A percentile compares a stretch with the other conserved stretches of the same genome.
phyloP scores from a whole-genome alignment of 1,284 basidiomycete species.

The Ceratobasidium sp. region DNA sequence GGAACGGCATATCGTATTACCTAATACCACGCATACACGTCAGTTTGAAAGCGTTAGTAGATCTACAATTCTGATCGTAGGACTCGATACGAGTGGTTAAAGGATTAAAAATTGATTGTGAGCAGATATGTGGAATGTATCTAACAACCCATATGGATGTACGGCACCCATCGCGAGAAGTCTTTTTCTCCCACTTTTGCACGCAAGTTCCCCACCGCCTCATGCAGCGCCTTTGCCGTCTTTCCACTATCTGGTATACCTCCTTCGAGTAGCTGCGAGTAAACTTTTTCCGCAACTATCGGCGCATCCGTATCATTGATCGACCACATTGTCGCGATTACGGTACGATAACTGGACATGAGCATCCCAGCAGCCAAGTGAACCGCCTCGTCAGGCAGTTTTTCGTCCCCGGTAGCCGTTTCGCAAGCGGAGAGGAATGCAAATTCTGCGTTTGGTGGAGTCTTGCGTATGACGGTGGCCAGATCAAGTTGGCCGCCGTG shows the following conservation, averaged over 20 bases:
- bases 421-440: not conserved
- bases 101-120: too few species aligned
- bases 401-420: too few species aligned
- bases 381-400: too few species aligned
- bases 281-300: constrained; percentile 12
- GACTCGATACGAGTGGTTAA: too few species aligned
- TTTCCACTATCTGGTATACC: not conserved
- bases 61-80: too few species aligned
- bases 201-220: not conserved
- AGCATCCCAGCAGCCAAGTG: too few species aligned
- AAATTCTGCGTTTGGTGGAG: constrained; percentile 4
- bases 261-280: constrained; percentile 1
- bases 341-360: not conserved
- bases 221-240: too few species aligned
- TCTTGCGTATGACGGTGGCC: not conserved
- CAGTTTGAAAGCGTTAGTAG: too few species aligned
- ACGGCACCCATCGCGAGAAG: not conserved
- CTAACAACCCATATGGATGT: too few species aligned
- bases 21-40: too few species aligned
- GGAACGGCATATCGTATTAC: too few species aligned
- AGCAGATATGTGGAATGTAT: too few species aligned
- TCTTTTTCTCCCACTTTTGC: not conserved
- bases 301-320: constrained; percentile 32
- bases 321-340: constrained; percentile 36
- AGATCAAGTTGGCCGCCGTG: not conserved